Evolutionary conservation across 2,329 filamentous ascomycete species (phyloP).

Genomic region (Parastagonospora nodorum): DNA sequence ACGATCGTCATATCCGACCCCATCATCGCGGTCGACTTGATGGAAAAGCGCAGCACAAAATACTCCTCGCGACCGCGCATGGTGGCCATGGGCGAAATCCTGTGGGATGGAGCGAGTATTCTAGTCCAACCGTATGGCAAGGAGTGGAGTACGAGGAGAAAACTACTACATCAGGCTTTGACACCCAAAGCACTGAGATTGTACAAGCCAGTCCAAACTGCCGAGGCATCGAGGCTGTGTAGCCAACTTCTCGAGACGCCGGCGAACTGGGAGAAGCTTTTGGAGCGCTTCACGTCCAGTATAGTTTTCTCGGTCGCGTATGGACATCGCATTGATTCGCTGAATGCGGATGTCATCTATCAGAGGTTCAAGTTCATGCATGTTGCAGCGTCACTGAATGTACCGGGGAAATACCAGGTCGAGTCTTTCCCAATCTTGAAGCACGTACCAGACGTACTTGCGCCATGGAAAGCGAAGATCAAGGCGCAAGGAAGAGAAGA

Average conservation of each 20-base stretch:
- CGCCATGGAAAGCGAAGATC: conserved; percentile 56
- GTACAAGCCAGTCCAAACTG: conserved; percentile 57
- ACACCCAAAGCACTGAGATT: conserved; percentile 50
- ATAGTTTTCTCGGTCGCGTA: conserved; percentile 59
- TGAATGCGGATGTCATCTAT: conserved; percentile 54
- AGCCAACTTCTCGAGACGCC: conserved; percentile 49
- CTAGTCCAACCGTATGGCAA: conserved; percentile 57
- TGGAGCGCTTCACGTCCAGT: conserved; percentile 56
- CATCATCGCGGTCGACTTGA: conserved; percentile 49
- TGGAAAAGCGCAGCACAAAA: conserved; percentile 54
- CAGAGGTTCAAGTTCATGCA: conserved; percentile 57
- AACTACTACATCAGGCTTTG: conserved; percentile 48
- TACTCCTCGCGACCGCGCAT: conserved; percentile 53
- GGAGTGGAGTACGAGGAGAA: conserved; percentile 52
- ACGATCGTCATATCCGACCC: conserved; percentile 54
- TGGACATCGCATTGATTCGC: conserved; percentile 56
- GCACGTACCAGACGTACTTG: conserved; percentile 51
- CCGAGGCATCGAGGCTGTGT: conserved; percentile 55
- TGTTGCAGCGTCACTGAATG: conserved; percentile 54
- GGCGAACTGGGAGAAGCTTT: conserved; percentile 51
- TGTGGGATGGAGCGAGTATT: conserved; percentile 52
- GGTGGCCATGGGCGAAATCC: conserved; percentile 53
- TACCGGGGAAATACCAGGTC: conserved; percentile 53
- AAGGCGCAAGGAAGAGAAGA: conserved; percentile 46
- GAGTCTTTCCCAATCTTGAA: conserved; percentile 54